Base-by-base conservation (phyloP, 257 asterid species). In the Gentiana macrophylla region DNA sequence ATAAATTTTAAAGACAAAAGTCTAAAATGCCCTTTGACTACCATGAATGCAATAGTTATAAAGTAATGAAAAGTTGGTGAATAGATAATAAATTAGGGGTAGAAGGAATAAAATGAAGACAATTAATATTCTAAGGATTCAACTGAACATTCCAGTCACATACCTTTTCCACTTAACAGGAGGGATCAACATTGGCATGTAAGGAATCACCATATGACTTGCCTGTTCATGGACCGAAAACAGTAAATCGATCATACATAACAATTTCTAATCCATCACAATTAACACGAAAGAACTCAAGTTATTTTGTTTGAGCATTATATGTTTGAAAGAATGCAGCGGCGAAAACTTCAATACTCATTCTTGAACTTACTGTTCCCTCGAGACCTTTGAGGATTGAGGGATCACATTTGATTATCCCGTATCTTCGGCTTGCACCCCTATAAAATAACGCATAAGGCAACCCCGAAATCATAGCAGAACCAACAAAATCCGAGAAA, bases 101-200 rank as follows among this genome's bases (percentile, higher is more conserved):
- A 24, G 24, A 24, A 24, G 24, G 24, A 24, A 24, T 24, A 24
- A 24, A 24, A 24, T 24, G 24, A 24, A 24, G 24, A 24, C 24
- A 24, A 24, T 24, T 24, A 24, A 24, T 24, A 24, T 24, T 24
- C 24, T 24, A 24, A 12, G 33, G 1, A n/a, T 49, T 3, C 3
- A 3, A 3, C 9, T 8, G n/a, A 2, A 47, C 9, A 63, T 24
- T 24, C 9, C 46, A 41, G 46, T 41, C 46, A 41, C 46, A 58
- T 84, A 84, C 98, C 96, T 83, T 70, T 78, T 79, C 98, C 96
- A 86, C 79, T 84, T 86, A 75, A 82, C 76, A 62, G 98, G 96
- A 70, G 80, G 94, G 68, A 90, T 84, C 73, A 90, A 67, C 98
- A 90, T 90, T 51, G 98, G 98, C 98, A 90, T 86, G 67, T 90